A percentile compares a stretch with the other conserved stretches of the same genome.
Evolutionary conservation across 441 rosid species (phyloP).

Genomic region (Metrosideros polymorpha): DNA sequence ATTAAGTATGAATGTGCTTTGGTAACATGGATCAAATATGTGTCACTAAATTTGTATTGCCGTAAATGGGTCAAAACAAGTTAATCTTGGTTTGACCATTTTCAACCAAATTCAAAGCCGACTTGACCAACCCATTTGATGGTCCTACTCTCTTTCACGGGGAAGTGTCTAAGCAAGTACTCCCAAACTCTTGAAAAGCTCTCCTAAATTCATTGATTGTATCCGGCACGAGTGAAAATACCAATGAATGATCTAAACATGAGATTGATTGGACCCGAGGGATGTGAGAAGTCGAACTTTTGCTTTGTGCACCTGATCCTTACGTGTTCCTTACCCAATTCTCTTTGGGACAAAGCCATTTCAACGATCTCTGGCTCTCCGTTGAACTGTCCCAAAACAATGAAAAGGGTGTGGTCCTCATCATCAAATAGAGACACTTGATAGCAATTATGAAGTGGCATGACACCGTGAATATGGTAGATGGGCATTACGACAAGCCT

Average conservation of each 20-base stretch:
- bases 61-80: neutral
- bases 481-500: neutral
- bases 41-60: neutral
- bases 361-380: neutral
- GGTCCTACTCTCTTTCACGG: too few species aligned
- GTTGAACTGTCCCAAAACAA: neutral
- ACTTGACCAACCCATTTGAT: too few species aligned
- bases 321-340: neutral
- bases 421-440: neutral
- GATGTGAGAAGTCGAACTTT: neutral
- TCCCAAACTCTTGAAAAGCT: neutral
- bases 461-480: neutral
- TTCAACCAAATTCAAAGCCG: too few species aligned
- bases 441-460: neutral
- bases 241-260: neutral
- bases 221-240: neutral
- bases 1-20: neutral
- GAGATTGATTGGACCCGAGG: neutral
- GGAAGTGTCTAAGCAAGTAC: neutral
- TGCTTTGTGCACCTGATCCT: neutral
- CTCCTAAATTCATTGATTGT: neutral
- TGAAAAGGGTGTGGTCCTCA: neutral
- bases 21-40: neutral
- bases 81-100: too few species aligned
- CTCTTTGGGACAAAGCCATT: neutral